These are phyloP conservation scores for Wallacemonas sp. DNA, from an alignment of 208 protist species.

Conservation along the genomic window DNA sequence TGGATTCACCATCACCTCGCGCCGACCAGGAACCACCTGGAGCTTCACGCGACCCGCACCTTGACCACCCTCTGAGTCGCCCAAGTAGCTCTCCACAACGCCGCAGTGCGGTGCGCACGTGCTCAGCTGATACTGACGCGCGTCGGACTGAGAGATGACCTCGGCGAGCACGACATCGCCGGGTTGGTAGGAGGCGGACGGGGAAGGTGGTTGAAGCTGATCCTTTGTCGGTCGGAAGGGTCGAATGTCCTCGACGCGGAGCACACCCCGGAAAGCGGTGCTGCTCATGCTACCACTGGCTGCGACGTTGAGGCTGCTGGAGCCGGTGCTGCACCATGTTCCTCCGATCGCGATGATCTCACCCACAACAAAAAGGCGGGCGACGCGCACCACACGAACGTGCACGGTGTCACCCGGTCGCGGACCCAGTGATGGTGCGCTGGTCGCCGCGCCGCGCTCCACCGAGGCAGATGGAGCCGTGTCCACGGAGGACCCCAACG, in stretches of 20 bases:
- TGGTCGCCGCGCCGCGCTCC: not conserved
- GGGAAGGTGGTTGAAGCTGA: constrained; percentile 46
- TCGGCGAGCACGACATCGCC: constrained; percentile 71
- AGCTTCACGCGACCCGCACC: constrained; percentile 21
- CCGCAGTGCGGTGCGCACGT: constrained; percentile 53
- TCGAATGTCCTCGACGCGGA: constrained; percentile 74
- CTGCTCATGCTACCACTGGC: not conserved
- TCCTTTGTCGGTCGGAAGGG: constrained; percentile 60
- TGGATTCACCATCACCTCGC: constrained; percentile 57
- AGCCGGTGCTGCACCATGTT: constrained; percentile 49
- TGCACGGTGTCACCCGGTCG: constrained; percentile 57
- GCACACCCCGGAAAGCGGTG: constrained; percentile 53
- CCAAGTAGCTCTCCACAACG: constrained; percentile 45
- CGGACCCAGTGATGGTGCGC: constrained; percentile 28
- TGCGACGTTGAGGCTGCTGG: not conserved
- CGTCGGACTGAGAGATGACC: constrained; percentile 82
- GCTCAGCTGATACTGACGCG: constrained; percentile 73
- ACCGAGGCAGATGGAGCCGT: constrained; percentile 1
- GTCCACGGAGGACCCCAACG: not conserved
- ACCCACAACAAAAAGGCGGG: constrained; percentile 48
- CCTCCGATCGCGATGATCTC: constrained; percentile 77
- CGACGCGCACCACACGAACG: constrained; percentile 57
- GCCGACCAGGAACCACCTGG: constrained; percentile 45
- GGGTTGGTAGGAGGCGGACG: constrained; percentile 39
- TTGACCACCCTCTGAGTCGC: not conserved